Base-by-base conservation (phyloP, 208 protist species). In the Trypanosoma mega region DNA sequence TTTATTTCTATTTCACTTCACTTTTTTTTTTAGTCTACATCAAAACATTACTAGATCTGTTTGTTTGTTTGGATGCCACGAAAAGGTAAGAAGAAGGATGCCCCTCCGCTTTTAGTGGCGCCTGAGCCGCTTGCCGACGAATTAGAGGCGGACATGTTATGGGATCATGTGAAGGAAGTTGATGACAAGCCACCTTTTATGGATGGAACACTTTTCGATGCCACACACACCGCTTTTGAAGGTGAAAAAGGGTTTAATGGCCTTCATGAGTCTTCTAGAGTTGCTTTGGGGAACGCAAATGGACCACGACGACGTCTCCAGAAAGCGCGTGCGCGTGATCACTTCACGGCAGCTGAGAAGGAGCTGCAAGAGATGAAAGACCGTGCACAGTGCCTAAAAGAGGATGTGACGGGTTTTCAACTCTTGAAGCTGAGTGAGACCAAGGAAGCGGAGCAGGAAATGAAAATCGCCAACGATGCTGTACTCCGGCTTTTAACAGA, bases 111-210 rank as follows among this genome's bases (percentile, higher is more conserved):
- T 46, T 52, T 83, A 18, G 77, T 83, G 41, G 77, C 77, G 29
- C 72, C 77, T 33, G 77, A 83, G 64, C 77, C 77, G 8, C 37
- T 63, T 2, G 71, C 61, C n/a, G 77, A 83, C 39, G 72, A 76
- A 45, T 65, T 75, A 44, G 77, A 83, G 68, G 60, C 68, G 8
- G 65, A 76, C 63, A 64, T 78, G 6, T 23, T 64, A 39, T 83
- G 77, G 77, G 68, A 78, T 45, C 30, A 43, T 31, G 61, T 83
- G 11, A 68, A 68, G 34, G 50, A 61, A 29, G 41, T 61, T 12
- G 51, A 67, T n/a, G 68, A 72, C 16, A 66, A 65, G 39, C 77
- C 72, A 0, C 9, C 27, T 12, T 78, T 83, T 37, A 72, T 78
- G 55, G 76, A 78, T 39, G 71, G 67, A n/a, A 31, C 66, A 9